These are phyloP conservation scores for Aureobasidium sp. DNA, from an alignment of 2,329 filamentous ascomycete species.

Conservation along the genomic window DNA sequence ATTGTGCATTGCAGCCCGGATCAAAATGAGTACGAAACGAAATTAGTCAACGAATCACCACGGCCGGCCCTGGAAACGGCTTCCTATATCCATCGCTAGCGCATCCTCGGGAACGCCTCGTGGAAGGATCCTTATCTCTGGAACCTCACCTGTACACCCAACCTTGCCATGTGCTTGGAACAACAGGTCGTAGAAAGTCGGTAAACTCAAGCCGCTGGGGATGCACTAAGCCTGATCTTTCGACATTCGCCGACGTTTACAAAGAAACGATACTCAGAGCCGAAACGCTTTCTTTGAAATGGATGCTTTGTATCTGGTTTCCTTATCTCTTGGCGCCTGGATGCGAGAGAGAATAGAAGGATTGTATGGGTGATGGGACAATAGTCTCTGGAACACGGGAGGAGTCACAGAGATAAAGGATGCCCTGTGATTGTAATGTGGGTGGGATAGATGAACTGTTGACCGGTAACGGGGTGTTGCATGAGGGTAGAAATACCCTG, in stretches of 20 bases:
- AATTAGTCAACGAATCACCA: constrained; percentile 6
- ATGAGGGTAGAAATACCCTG: constrained; percentile 8
- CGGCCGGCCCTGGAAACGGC: constrained; percentile 1
- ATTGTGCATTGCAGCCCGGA: neutral
- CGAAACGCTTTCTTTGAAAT: constrained; percentile 4
- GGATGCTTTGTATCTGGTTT: neutral
- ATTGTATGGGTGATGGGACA: neutral
- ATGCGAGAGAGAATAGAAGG: neutral
- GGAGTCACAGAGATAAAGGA: constrained; percentile 1
- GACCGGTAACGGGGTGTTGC: constrained; percentile 3
- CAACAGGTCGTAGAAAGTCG: neutral
- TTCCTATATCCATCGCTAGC: constrained; percentile 1
- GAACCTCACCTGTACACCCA: neutral
- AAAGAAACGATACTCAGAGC: neutral
- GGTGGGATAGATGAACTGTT: neutral
- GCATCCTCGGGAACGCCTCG: constrained; percentile 1
- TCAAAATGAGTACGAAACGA: neutral
- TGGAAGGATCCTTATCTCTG: constrained; percentile 11
- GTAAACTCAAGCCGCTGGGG: neutral
- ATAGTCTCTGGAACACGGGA: constrained; percentile 3
- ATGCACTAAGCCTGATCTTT: neutral
- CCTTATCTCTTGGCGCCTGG: constrained; percentile 5
- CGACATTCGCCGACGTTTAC: neutral
- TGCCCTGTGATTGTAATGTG: neutral
- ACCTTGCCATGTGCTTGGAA: neutral